Base-by-base conservation (phyloP, 345 rosid genomes). In the Camelina hispida region DNA sequence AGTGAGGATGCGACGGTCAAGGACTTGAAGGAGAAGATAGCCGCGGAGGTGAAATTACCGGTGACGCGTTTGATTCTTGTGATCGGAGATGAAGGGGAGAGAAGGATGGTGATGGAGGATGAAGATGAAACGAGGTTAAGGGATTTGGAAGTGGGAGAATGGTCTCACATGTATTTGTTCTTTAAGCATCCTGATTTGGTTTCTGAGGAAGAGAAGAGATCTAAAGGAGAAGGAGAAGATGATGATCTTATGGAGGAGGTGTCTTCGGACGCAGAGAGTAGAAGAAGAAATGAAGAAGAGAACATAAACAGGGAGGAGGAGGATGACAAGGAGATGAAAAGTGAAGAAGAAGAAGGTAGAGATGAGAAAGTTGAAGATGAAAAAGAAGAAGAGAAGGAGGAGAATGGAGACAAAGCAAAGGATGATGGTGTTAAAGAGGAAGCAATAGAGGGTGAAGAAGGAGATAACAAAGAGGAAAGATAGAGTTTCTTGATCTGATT, bases 161-260 rank as follows among this genome's bases (percentile, higher is more conserved):
- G 85, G 56, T 83, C 85, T 72, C 93, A 81, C 42, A 44, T 91
- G 32, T 91, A 87, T 72, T 87, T 93, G 72, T 86, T 87, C 81
- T 86, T 91, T 68, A 80, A 34, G 52, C 65, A 43, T 62, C 78
- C 38, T 67, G 81, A 78, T 66, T 71, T 71, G 68, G 63, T 78
- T 65, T 40, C 12, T 22, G 23, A 42, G 16, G 68, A 65, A 63
- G 80, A 2, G 8, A 3, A 69, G 43, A 54, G 62, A 28, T 75
- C 68, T 40, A 46, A 2, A 68, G 68, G 16, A 52, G 67, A 4
- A 38, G 68, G 17, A 53, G 71, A 51, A 40, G n/a, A n/a, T n/a
- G n/a, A n/a, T n/a, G n/a, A n/a, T n/a, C n/a, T n/a, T n/a, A n/a
- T n/a, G n/a, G n/a, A n/a, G n/a, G n/a, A n/a, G n/a, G n/a, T n/a